A percentile compares a stretch with the other conserved stretches of the same genome.
phyloP scores from a whole-genome alignment of 2,329 filamentous ascomycete species.

The Diplodia mutila region DNA sequence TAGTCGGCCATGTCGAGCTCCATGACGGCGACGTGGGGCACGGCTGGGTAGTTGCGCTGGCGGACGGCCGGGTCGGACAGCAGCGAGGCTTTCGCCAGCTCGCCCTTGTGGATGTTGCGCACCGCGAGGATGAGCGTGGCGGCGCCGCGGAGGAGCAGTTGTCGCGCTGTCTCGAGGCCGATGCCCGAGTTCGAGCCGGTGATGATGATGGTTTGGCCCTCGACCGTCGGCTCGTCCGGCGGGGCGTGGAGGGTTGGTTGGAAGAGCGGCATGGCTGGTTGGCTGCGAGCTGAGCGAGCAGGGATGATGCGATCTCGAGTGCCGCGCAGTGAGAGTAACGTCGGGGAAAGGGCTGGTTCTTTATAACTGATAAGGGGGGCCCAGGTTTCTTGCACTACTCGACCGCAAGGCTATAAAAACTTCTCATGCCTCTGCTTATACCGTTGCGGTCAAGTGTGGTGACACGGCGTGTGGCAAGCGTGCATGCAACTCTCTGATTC shows the following conservation, averaged over 20 bases:
- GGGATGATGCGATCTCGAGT: background rate
- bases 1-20: constrained; percentile 3
- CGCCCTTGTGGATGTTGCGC: constrained; percentile 5
- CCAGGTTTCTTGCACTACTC: background rate
- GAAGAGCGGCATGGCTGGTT: constrained; percentile 10
- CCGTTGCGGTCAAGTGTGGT: background rate
- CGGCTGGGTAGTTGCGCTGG: background rate
- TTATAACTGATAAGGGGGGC: background rate
- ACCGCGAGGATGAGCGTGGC: constrained; percentile 5
- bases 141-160: constrained; percentile 1
- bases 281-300: background rate
- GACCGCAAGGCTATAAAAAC: background rate
- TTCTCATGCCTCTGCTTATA: background rate
- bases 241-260: constrained; percentile 6
- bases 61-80: constrained; percentile 4
- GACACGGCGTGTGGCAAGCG: background rate
- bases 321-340: background rate
- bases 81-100: background rate
- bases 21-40: background rate
- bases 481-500: background rate
- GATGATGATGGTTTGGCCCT: constrained; percentile 27
- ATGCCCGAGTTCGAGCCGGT: constrained; percentile 31
- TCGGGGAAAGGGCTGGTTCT: background rate
- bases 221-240: background rate
- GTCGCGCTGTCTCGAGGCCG: constrained; percentile 26